Conservation (phyloP, 139 green algal species). For the Picocystis salinarum region DNA sequence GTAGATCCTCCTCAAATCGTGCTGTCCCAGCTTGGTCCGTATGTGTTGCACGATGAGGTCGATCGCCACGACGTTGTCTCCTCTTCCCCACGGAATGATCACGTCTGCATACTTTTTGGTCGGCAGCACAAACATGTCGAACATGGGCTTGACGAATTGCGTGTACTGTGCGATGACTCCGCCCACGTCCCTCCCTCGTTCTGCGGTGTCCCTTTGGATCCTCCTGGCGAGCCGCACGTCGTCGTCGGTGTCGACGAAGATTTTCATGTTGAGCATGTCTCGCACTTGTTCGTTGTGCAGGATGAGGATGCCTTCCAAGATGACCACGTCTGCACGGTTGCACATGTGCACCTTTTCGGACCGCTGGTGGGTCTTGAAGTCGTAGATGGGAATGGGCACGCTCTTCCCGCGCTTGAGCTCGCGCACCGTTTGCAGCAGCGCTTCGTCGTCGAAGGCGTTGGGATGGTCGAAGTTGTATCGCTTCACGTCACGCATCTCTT, state of each 20-base stretch:
- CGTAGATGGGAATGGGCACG: constrained; percentile 74
- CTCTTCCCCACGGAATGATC: constrained; percentile 77
- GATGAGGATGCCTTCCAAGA: constrained; percentile 92
- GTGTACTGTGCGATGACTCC: constrained; percentile 90
- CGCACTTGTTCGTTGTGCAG: constrained; percentile 61
- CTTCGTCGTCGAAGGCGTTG: constrained; percentile 55
- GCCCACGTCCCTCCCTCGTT: constrained; percentile 58
- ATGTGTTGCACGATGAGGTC: constrained; percentile 97
- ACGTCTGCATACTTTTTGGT: constrained; percentile 66
- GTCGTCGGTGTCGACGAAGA: constrained; percentile 69
- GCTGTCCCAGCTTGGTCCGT: constrained; percentile 72
- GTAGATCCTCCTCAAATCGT: constrained; percentile 81
- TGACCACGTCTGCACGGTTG: constrained; percentile 80
- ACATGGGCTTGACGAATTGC: constrained; percentile 80
- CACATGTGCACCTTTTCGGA: constrained; percentile 17
- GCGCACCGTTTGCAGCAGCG: constrained; percentile 24
- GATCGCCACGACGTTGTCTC: constrained; percentile 62
- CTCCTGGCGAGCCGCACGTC: constrained; percentile 76
- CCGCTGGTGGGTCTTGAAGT: constrained; percentile 72
- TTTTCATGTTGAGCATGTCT: constrained; percentile 79
- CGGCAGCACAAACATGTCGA: constrained; percentile 73
- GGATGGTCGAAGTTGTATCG: constrained; percentile 93
- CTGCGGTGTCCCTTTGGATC: constrained; percentile 79
- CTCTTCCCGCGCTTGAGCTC: constrained; percentile 5
- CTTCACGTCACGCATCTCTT: constrained; percentile 41